Evolutionary conservation across 805 yeast species (phyloP), one percentile per base, ranked within the genome.

Genomic region (Suhomyces sp.): DNA sequence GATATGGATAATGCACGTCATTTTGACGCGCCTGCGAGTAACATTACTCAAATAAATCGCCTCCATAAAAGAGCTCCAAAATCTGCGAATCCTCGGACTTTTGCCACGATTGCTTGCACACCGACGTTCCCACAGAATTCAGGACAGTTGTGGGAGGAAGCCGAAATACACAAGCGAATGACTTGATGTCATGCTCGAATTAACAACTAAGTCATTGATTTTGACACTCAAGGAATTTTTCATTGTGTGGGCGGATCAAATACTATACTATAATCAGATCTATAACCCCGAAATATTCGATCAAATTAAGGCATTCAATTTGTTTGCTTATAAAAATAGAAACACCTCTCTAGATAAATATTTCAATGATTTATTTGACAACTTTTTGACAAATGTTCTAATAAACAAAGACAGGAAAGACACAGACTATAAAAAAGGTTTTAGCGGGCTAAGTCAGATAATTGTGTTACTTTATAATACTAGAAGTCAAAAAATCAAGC

Each of bases 281-380:
- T 87, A 87, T 57, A 85, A 85, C 0, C 59, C 52, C 1, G 76
- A 71, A 47, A 72, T 85, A 0, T 87, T 80, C 60, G 70, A 67
- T 20, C 60, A 62, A 10, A 67, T 68, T 3, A 71, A 74, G 21
- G 69, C 76, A 27, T 79, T 79, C 57, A 77, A 76, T 44, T 52
- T 71, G n/a, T 66, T 78, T 0, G 71, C 75, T 3, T 65, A 69
- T 53, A 72, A 71, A 49, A 68, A 71, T 52, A 64, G 83, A 41
- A 80, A 78, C 43, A 83, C 83, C 0, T 69, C 68, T 8, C 70
- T 83, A n/a, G 60, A 68, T 48, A 64, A 65, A 3, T 84, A 79
- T 69, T 58, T 79, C 6, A 69, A 71, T 33, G 60, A 62, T 10
- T 69, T 80, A 20, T 70, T 75, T 15, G 58, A 62, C 15, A 61